Conservation (phyloP, 805 yeast species). For the Candida awuae region DNA sequence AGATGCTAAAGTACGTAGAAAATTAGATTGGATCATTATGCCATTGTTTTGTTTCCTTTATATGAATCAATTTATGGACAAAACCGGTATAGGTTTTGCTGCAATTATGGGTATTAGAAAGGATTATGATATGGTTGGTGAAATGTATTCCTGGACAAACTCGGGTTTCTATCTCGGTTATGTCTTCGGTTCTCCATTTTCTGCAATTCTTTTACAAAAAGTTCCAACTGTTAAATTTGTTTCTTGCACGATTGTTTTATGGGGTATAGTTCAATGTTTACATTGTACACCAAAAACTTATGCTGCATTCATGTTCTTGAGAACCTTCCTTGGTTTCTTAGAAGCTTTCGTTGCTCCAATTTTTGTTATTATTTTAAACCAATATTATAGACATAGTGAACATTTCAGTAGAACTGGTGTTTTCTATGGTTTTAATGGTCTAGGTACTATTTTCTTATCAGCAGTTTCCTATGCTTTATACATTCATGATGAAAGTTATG, state of each 20-base stretch:
- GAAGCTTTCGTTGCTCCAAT: slow-evolving; percentile 24
- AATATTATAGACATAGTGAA: slow-evolving; percentile 39
- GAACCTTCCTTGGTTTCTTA: slow-evolving; percentile 30
- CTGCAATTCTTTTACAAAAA: slow-evolving; percentile 30
- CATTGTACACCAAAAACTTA: slow-evolving; percentile 26
- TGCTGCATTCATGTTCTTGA: slow-evolving; percentile 27
- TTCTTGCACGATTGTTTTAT: slow-evolving; percentile 22
- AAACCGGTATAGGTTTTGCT: slow-evolving; percentile 32
- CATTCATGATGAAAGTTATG: slow-evolving; percentile 22
- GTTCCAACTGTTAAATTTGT: slow-evolving; percentile 27
- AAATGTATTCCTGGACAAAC: slow-evolving; percentile 27
- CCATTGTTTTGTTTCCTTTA: slow-evolving; percentile 31
- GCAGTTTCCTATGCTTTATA: slow-evolving; percentile 20
- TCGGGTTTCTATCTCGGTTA: slow-evolving; percentile 32
- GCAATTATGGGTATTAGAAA: slow-evolving; percentile 21
- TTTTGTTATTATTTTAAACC: slow-evolving; percentile 24
- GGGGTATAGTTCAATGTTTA: slow-evolving; percentile 29
- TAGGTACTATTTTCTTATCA: slow-evolving; percentile 9
- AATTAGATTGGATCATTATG: slow-evolving; percentile 31
- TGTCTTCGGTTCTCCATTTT: slow-evolving; percentile 14
- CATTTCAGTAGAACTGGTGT: slow-evolving; percentile 33
- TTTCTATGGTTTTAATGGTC: slow-evolving; percentile 28
- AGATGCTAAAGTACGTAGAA: slow-evolving; percentile 14
- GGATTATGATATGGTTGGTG: slow-evolving; percentile 23
- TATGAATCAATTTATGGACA: slow-evolving; percentile 36